phyloP scores from a whole-genome alignment of 192 early-diverging fungal species.

The Radiomyces spectabilis region DNA sequence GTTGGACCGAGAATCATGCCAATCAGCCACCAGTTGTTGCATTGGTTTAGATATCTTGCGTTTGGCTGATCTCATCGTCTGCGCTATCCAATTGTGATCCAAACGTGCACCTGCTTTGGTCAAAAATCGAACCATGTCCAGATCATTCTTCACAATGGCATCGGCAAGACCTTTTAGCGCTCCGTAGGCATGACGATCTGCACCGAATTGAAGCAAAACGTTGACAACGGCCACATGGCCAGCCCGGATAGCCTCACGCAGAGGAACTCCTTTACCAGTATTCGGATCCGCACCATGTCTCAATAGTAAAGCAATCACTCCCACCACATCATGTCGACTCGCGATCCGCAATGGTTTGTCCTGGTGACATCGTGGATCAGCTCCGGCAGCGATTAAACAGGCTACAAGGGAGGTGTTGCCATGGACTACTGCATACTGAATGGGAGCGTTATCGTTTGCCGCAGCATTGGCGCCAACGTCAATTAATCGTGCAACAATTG shows the following conservation, averaged over 20 bases:
- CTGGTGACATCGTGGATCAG: slow-evolving; percentile 1
- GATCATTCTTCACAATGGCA: not conserved
- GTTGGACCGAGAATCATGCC: too few relatives aligned
- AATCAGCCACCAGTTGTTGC: too few relatives aligned
- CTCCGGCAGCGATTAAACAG: slow-evolving; percentile 1
- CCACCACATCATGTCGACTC: not conserved
- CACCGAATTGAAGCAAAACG: not conserved
- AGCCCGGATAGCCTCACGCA: not conserved
- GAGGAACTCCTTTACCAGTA: not conserved
- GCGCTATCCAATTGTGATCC: too few relatives aligned
- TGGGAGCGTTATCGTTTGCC: slow-evolving; percentile 3
- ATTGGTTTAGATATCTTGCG: too few relatives aligned
- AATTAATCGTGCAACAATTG: slow-evolving; percentile 3
- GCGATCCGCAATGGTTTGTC: slow-evolving; percentile 3
- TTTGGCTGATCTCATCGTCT: too few relatives aligned
- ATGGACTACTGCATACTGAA: not conserved
- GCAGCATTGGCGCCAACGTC: slow-evolving; percentile 11
- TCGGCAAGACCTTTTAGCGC: not conserved
- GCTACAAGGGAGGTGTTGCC: not conserved
- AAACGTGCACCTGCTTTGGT: too few relatives aligned
- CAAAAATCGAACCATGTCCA: not conserved
- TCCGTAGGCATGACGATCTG: slow-evolving; percentile 1
- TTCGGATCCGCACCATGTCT: not conserved
- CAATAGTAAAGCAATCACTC: not conserved
- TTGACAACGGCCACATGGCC: not conserved